These are phyloP conservation scores for Boletus barrowsii DNA, from an alignment of 768 basidiomycete genomes.

Conservation along the genomic window DNA sequence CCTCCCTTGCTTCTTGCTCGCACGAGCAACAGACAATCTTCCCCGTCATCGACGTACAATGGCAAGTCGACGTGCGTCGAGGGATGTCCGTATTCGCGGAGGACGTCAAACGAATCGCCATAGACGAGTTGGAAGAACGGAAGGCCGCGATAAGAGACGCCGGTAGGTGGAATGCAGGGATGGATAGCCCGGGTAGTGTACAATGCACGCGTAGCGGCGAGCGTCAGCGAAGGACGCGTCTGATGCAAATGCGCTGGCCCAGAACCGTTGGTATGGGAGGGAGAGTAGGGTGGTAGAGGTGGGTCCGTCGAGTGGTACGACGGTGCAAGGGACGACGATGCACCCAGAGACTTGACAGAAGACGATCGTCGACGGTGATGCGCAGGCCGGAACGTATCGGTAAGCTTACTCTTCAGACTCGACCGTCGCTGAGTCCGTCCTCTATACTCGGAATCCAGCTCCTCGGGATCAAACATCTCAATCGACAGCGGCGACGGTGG, in stretches of 20 bases:
- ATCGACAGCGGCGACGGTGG: conserved; percentile 24
- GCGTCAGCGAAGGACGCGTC: conserved; percentile 23
- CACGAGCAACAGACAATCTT: conserved; percentile 75
- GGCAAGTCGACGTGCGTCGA: conserved; percentile 70
- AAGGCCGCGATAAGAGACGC: conserved; percentile 66
- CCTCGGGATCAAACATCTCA: conserved; percentile 22
- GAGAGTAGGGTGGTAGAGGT: conserved; percentile 16
- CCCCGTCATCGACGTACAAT: conserved; percentile 71
- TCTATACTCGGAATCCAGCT: conserved; percentile 24
- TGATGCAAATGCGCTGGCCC: conserved; percentile 9
- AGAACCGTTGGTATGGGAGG: conserved; percentile 20
- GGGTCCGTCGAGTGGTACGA: neutral
- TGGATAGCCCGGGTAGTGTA: conserved; percentile 71
- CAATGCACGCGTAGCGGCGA: conserved; percentile 41
- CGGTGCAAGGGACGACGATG: neutral
- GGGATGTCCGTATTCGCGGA: conserved; percentile 79
- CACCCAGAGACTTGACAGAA: conserved; percentile 19
- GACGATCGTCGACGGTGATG: conserved; percentile 35
- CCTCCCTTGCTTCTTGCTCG: conserved; percentile 39
- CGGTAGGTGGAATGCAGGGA: conserved; percentile 59
- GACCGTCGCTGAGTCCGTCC: conserved; percentile 28
- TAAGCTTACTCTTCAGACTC: conserved; percentile 33
- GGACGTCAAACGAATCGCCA: conserved; percentile 61
- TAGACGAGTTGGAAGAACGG: conserved; percentile 73
- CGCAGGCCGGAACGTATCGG: conserved; percentile 30